A percentile compares a stretch with the other conserved stretches of the same genome.
These are phyloP conservation scores for Apophysomyces trapeziformis DNA, from an alignment of 371 early-diverging fungal genomes.

Conservation along the genomic window DNA sequence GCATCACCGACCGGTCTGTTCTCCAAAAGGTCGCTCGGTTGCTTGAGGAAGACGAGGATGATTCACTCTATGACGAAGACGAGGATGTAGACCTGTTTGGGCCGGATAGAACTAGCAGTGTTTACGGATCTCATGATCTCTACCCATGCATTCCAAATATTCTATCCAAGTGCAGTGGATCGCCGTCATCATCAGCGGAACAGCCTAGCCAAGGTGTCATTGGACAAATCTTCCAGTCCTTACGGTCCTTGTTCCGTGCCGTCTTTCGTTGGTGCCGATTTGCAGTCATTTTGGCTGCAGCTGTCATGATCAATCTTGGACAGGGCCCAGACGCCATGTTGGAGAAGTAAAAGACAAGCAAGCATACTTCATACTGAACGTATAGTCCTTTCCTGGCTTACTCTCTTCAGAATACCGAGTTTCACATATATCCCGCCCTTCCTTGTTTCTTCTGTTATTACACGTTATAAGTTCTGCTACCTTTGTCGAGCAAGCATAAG, in stretches of 20 bases:
- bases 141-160: slow-evolving; percentile 22
- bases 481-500: not conserved
- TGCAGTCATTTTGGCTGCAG: slow-evolving; percentile 46
- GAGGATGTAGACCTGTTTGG: slow-evolving; percentile 19
- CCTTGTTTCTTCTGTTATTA: slow-evolving; percentile 20
- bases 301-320: slow-evolving; percentile 50
- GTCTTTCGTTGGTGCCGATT: slow-evolving; percentile 59
- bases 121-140: slow-evolving; percentile 24
- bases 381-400: not conserved
- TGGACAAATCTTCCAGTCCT: slow-evolving; percentile 7
- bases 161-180: slow-evolving; percentile 5
- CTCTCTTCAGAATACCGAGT: not conserved
- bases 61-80: not conserved
- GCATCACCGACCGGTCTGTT: slow-evolving; percentile 25
- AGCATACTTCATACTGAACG: not conserved
- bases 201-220: slow-evolving; percentile 6
- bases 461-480: not conserved
- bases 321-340: slow-evolving; percentile 32
- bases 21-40: slow-evolving; percentile 30
- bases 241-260: slow-evolving; percentile 4
- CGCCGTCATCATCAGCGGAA: not conserved
- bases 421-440: not conserved
- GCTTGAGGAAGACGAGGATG: slow-evolving; percentile 10
- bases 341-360: slow-evolving; percentile 16
- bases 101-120: slow-evolving; percentile 13